Percentiles rank a stretch among this genome's conserved stretches.
Conservation (phyloP, 1,139 yeast genomes). For the Geotrichum candidum region DNA sequence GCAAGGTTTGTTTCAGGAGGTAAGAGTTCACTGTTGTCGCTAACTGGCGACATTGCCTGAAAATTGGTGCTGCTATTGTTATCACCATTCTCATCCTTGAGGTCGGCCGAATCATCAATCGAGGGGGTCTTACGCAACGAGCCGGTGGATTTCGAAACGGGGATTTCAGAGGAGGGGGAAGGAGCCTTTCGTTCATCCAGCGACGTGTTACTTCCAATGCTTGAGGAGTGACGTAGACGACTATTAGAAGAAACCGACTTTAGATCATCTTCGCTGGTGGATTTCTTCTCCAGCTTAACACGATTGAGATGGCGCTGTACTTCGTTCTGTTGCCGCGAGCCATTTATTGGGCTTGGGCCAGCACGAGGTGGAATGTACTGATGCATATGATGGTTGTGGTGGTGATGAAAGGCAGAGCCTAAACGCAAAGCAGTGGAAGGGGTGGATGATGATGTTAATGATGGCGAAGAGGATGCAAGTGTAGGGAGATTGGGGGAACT, state of each 20-base stretch:
- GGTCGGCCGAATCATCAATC: neutral
- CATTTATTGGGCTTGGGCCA: constrained; percentile 16
- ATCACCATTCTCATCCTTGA: too few relatives aligned
- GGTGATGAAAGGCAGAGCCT: constrained; percentile 7
- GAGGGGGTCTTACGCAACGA: neutral
- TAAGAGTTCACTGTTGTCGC: constrained; percentile 3
- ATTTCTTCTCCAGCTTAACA: constrained; percentile 12
- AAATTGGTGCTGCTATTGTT: too few relatives aligned
- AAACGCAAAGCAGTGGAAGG: constrained; percentile 7
- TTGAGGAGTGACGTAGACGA: constrained; percentile 14
- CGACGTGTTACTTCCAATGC: constrained; percentile 13
- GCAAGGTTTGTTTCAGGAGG: constrained; percentile 3
- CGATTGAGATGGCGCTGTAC: constrained; percentile 18
- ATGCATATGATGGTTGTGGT: constrained; percentile 8
- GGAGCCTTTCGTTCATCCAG: constrained; percentile 2
- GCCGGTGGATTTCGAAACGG: constrained; percentile 6
- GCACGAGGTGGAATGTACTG: constrained; percentile 5
- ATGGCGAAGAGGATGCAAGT: neutral
- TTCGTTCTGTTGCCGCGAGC: constrained; percentile 17
- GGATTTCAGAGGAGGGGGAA: neutral
- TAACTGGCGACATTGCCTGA: constrained; percentile 2
- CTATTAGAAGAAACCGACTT: neutral
- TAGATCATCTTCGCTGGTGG: constrained; percentile 13
- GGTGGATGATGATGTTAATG: constrained; percentile 1
- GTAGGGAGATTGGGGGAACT: constrained; percentile 1